These are phyloP conservation scores for Sanghuangporus weigelae DNA, from an alignment of 1,284 basidiomycete genomes.

Conservation along the genomic window DNA sequence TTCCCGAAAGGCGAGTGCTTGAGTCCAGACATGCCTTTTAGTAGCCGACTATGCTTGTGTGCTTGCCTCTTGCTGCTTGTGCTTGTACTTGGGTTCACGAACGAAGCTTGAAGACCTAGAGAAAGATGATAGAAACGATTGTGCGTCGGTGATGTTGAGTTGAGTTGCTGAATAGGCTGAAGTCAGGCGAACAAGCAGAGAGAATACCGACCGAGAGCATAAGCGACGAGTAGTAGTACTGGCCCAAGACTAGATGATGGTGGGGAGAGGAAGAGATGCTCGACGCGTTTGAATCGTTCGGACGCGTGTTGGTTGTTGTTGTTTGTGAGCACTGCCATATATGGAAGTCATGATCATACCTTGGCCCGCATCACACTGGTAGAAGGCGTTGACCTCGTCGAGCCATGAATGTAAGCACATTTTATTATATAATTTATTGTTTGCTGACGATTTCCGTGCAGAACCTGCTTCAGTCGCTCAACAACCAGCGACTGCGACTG, in stretches of 20 bases:
- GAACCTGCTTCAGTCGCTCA: conserved; percentile 77
- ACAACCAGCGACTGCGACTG: conserved; percentile 55
- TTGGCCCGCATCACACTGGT: background rate
- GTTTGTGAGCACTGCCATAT: background rate
- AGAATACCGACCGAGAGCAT: conserved; percentile 9
- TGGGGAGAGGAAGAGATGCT: background rate
- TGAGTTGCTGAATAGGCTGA: background rate
- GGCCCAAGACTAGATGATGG: conserved; percentile 8
- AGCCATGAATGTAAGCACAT: conserved; percentile 37
- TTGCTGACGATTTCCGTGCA: conserved; percentile 27
- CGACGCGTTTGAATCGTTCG: conserved; percentile 8
- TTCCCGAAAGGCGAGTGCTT: conserved; percentile 80
- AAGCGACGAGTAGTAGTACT: background rate
- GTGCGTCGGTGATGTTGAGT: background rate
- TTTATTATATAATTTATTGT: conserved; percentile 19
- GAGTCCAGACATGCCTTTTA: conserved; percentile 56
- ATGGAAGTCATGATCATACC: background rate
- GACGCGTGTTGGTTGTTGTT: conserved; percentile 10
- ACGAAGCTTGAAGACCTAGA: background rate
- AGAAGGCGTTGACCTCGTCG: conserved; percentile 9
- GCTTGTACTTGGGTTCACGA: no score
- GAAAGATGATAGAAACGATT: background rate
- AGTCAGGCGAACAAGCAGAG: background rate
- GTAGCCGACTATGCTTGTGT: background rate
- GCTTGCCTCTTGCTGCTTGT: background rate